phyloP scores from a whole-genome alignment of 257 asterid species.

The Solanum neorickii region DNA sequence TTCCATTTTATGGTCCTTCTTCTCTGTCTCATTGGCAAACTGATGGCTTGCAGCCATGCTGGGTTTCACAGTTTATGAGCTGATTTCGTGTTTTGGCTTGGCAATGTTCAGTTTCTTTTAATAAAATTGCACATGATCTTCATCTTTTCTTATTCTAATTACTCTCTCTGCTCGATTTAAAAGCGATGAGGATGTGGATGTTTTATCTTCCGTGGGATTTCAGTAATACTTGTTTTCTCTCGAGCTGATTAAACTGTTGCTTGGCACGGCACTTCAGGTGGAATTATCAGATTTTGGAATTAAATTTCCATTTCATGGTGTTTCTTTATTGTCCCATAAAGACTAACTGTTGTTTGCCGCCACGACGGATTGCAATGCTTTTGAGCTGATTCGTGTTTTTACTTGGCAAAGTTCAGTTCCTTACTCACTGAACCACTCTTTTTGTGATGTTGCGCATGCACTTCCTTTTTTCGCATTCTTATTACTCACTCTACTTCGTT shows the following conservation, averaged over 20 bases:
- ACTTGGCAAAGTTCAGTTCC: background rate
- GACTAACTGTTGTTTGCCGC: background rate
- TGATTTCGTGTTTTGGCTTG: background rate
- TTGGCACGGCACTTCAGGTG: background rate
- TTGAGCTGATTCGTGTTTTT: background rate
- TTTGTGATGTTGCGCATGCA: background rate
- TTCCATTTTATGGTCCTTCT: background rate
- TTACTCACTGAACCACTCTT: background rate
- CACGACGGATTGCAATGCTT: background rate
- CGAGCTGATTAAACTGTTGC: background rate
- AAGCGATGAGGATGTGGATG: background rate
- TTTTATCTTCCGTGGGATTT: background rate
- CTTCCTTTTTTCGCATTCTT: background rate
- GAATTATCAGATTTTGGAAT: background rate
- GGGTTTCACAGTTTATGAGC: background rate
- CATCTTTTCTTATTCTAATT: background rate
- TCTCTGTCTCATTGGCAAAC: background rate
- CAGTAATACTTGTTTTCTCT: background rate
- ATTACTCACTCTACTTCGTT: background rate
- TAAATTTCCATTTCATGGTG: background rate
- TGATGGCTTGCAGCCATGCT: background rate
- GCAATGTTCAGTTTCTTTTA: background rate
- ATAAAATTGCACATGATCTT: background rate
- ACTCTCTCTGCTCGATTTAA: background rate
- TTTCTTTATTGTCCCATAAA: background rate